phyloP scores from a whole-genome alignment of 148 eudicot genomes.

The Hydrangea macrophylla region DNA sequence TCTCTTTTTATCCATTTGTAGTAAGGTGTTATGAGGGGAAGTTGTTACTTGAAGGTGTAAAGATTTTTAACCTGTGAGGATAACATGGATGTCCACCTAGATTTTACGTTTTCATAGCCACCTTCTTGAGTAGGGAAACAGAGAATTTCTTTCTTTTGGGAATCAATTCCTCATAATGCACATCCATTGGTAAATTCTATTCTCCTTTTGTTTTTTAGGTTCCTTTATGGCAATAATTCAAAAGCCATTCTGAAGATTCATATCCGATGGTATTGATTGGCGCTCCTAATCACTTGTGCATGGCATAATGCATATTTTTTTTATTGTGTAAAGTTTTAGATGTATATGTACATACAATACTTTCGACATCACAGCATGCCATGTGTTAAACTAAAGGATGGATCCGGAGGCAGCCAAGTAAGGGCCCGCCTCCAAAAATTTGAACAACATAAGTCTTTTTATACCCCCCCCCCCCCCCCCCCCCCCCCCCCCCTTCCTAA shows the following conservation, averaged over 20 bases:
- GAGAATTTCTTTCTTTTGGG: constrained; percentile 3
- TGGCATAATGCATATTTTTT: not conserved
- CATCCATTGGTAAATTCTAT: constrained; percentile 26
- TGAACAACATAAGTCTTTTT: too few relatives aligned
- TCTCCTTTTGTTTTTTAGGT: constrained; percentile 13
- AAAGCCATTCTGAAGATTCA: constrained; percentile 29
- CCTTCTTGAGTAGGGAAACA: constrained; percentile 16
- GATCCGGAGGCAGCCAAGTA: too few relatives aligned
- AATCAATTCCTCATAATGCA: constrained; percentile 36
- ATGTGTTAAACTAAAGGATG: too few relatives aligned
- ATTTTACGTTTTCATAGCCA: not conserved
- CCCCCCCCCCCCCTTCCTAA: too few relatives aligned
- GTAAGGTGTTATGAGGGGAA: constrained; percentile 49
- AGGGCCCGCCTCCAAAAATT: too few relatives aligned
- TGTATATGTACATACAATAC: too few relatives aligned
- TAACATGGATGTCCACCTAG: constrained; percentile 22
- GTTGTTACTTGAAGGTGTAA: constrained; percentile 22
- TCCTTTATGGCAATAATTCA: constrained; percentile 39
- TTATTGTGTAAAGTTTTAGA: too few relatives aligned
- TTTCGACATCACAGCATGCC: too few relatives aligned
- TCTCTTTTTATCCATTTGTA: constrained; percentile 30
- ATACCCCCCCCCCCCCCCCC: too few relatives aligned
- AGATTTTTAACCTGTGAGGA: constrained; percentile 15
- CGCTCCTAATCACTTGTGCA: not conserved
- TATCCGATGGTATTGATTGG: constrained; percentile 6